These are phyloP conservation scores for Nitzschia sp. DNA, from an alignment of 108 stramenopile species.

Conservation along the genomic window DNA sequence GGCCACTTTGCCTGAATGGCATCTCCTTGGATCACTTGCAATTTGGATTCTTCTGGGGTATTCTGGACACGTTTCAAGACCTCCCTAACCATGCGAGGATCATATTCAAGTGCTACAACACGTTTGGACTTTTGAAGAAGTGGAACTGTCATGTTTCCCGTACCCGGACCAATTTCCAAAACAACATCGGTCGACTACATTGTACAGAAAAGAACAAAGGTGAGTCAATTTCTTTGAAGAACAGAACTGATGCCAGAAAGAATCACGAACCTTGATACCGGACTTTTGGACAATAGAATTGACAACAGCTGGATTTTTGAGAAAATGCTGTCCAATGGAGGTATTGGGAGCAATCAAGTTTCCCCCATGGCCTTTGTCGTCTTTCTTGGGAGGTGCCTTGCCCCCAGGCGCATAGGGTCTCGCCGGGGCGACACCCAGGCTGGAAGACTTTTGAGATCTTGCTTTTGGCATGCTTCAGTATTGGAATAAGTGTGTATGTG, in stretches of 20 bases:
- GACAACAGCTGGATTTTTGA: slow-evolving; percentile 99
- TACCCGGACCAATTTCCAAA: slow-evolving; percentile 73
- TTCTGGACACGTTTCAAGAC: slow-evolving; percentile 97
- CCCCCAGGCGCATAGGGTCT: background rate
- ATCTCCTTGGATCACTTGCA: slow-evolving; percentile 95
- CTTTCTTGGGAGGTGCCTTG: background rate
- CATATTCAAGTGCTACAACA: slow-evolving; percentile 96
- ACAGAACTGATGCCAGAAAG: slow-evolving; percentile 64
- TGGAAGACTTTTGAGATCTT: background rate
- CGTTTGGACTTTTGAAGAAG: slow-evolving; percentile 85
- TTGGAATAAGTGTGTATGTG: no score
- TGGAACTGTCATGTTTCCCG: slow-evolving; percentile 98
- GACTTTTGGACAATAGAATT: slow-evolving; percentile 94
- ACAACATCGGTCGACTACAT: slow-evolving; percentile 36
- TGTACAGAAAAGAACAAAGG: background rate
- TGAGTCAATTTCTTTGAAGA: background rate
- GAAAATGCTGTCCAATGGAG: slow-evolving; percentile 95
- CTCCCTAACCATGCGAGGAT: slow-evolving; percentile 96
- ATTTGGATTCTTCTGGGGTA: slow-evolving; percentile 66
- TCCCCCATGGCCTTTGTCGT: slow-evolving; percentile 7
- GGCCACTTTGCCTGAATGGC: slow-evolving; percentile 94
- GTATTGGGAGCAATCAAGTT: slow-evolving; percentile 91
- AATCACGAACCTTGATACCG: slow-evolving; percentile 53
- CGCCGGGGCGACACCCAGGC: background rate
- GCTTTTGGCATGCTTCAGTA: background rate